Base-by-base conservation (phyloP, 208 protist genomes). In the Leishmania turanica region DNA sequence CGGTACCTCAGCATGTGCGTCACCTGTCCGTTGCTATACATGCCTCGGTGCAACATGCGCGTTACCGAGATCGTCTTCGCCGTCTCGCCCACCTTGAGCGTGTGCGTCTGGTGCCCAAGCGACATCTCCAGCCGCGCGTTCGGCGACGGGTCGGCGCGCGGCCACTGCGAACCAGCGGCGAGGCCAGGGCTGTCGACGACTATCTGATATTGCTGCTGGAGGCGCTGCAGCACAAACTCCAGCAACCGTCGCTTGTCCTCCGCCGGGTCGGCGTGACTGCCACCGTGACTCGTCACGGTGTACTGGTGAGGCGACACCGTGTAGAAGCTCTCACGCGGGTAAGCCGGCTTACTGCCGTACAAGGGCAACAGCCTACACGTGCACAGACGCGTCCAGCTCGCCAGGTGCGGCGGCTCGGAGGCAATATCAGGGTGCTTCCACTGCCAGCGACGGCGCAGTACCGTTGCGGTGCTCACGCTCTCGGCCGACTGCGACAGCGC, bases 131-230 rank as follows among this genome's bases (percentile, higher is more conserved):
- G 66, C 42, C 89, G 87, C 42, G 87, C 84, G 81, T 96, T 91
- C 19, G 89, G 86, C 27, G 88, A 89, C 49, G 88, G 90, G 42
- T 91, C 86, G 2, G 86, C 87, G 62, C 89, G 90, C 65, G 79
- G 79, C 84, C 77, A 82, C 78, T 82, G 79, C 71, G 80, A 74
- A 21, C 80, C 84, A 2, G 78, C 69, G 17, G 79, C 34, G n/a
- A 85, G 82, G 53, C 84, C 83, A 37, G 85, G 64, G 42, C 85
- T 83, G 65, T 93, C 85, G n/a, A 93, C 84, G 21, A 97, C 91
- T 80, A 97, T 93, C 78, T 97, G 94, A 82, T 95, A 96, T 79
- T 96, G 90, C 79, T 97, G 90, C 73, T 94, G 89, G 21, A 97
- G 84, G 3, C 94, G 92, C 83, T 97, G 94, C 40, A 96, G 88